Conservation (phyloP, 768 basidiomycete species). For the Rhodocollybia butyracea region DNA sequence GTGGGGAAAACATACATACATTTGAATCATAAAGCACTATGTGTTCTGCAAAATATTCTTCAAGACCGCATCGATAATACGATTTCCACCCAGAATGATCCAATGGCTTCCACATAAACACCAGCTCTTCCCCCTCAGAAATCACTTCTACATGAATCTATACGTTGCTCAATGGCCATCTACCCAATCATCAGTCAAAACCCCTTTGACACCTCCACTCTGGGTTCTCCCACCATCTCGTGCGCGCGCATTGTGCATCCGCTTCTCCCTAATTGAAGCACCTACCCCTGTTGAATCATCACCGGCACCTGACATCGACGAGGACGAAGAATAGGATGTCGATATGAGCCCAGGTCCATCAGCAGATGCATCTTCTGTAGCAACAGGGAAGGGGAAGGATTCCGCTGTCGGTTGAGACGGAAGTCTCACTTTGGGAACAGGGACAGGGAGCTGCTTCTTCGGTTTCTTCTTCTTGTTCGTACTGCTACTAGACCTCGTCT, state of each 20-base stretch:
- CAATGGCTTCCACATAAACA: neutral
- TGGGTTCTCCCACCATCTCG: constrained; percentile 81
- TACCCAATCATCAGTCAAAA: constrained; percentile 43
- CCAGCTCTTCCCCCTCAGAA: neutral
- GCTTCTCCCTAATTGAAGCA: constrained; percentile 20
- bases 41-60: no score
- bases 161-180: neutral
- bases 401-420: constrained; percentile 43
- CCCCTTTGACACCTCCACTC: constrained; percentile 81
- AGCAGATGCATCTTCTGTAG: constrained; percentile 16
- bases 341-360: neutral
- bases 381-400: constrained; percentile 58
- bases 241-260: constrained; percentile 74
- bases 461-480: constrained; percentile 38
- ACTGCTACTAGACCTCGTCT: constrained; percentile 20
- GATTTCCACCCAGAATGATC: neutral
- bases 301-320: constrained; percentile 11
- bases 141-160: neutral
- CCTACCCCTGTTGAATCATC: constrained; percentile 16
- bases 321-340: constrained; percentile 6
- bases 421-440: constrained; percentile 36
- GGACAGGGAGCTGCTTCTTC: constrained; percentile 36
- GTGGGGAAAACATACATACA: no score
- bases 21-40: no score
- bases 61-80: no score